These are phyloP conservation scores for Saccharomycopsis babjevae DNA, from an alignment of 805 yeast species.

Conservation along the genomic window DNA sequence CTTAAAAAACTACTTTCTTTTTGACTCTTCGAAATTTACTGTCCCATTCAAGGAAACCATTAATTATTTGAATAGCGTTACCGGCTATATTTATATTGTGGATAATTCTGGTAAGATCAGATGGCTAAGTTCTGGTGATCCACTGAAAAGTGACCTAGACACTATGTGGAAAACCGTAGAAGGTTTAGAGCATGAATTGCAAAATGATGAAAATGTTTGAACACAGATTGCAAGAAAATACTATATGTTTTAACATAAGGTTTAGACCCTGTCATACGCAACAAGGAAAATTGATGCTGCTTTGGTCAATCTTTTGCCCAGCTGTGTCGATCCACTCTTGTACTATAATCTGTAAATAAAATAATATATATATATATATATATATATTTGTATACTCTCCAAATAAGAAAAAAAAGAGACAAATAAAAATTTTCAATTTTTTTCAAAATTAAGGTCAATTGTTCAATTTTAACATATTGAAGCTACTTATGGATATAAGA, in stretches of 20 bases:
- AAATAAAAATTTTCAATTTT: no score
- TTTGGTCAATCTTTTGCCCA: no score
- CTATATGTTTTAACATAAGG: background rate
- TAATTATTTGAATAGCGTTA: slow-evolving; percentile 59
- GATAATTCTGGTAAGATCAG: slow-evolving; percentile 68
- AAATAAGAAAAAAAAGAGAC: no score
- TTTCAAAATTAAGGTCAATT: no score
- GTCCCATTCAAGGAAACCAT: slow-evolving; percentile 48
- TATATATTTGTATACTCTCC: background rate
- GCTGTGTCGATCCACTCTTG: no score
- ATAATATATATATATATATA: background rate
- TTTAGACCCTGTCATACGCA: background rate
- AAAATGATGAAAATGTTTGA: background rate
- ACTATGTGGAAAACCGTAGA: slow-evolving; percentile 56
- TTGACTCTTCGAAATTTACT: slow-evolving; percentile 50
- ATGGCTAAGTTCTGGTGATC: slow-evolving; percentile 87
- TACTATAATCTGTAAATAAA: background rate
- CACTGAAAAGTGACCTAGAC: slow-evolving; percentile 54
- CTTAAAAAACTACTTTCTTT: slow-evolving; percentile 47
- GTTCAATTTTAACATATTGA: no score
- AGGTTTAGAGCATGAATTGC: slow-evolving; percentile 43
- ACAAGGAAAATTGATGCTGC: background rate
- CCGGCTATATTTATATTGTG: slow-evolving; percentile 75
- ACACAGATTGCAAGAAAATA: no score
- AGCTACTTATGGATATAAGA: no score